Base-by-base conservation (phyloP, 2,329 filamentous ascomycete species). In the Talaromyces sp. region DNA sequence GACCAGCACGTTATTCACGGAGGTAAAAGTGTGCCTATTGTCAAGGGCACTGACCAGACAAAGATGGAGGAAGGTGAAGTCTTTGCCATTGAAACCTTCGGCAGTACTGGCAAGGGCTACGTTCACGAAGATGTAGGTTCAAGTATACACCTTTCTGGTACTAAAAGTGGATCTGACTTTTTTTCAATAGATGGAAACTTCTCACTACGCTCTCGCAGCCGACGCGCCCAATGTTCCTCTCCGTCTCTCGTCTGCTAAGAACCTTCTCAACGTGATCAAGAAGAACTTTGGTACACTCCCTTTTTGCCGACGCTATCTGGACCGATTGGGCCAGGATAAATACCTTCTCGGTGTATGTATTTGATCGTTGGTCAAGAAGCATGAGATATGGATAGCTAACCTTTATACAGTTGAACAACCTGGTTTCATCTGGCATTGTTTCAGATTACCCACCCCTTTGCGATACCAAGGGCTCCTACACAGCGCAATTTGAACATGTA, bases 61-160 rank as follows among this genome's bases (percentile, higher is more conserved):
- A 96, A 96, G 82, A 97, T 97, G 93, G 92, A 97, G 77, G 93
- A 97, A 75, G 91, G 91, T 37, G 92, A 97, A 69, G 87, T 91
- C 16, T 97, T 95, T 72, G 92, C 92, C 60, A 96, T 97, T 64
- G 92, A 97, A 78, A 97, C 92, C 0, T 97, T 97, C 72, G 93
- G 92, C 55, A 94, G 88, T 71, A 97, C 92, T 19, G 93, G 92
- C 59, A 92, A 90, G 70, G 92, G 91, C 60, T 89, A 90, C 68
- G 90, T 96, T 51, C 80, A 85, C 60, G 91, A 97, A 68, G 90
- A 96, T 75, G 88, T 91, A 75, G 71, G 82, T 73, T 30, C n/a
- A 27, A 17, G 19, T 17, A n/a, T 9, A 4, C 32, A 10, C 1
- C 2, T 43, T 10, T 36, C 7, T 1, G 16, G 11, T 24, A 22